phyloP scores from a whole-genome alignment of 2,329 filamentous ascomycete genomes.

The Akanthomyces uredinophilus region DNA sequence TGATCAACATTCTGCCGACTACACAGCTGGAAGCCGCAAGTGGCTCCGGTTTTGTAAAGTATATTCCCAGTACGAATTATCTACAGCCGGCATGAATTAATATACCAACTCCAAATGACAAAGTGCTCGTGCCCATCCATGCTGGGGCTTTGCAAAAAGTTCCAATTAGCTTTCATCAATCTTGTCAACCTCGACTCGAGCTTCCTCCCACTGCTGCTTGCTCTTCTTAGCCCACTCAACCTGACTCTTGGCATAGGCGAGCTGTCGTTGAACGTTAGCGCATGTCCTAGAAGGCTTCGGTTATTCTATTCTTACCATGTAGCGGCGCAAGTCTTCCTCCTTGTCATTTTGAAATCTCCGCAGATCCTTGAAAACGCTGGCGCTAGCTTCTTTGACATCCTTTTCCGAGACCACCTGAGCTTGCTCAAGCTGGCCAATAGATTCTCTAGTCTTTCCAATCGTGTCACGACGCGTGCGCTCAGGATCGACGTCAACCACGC shows the following conservation, averaged over 20 bases:
- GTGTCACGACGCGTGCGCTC: constrained; percentile 87
- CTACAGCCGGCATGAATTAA: not conserved
- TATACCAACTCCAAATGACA: constrained; percentile 12
- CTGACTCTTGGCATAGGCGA: constrained; percentile 87
- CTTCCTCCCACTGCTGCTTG: constrained; percentile 89
- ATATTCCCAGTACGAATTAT: not conserved
- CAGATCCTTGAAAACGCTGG: constrained; percentile 81
- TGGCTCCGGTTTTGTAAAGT: not conserved
- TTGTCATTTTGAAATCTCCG: constrained; percentile 93
- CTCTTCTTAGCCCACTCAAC: constrained; percentile 91
- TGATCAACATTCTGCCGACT: constrained; percentile 9
- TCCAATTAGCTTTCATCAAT: constrained; percentile 58
- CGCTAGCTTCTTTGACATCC: constrained; percentile 89
- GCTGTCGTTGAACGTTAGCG: constrained; percentile 44
- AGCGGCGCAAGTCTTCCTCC: constrained; percentile 85
- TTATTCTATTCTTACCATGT: constrained; percentile 69
- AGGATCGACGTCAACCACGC: constrained; percentile 92
- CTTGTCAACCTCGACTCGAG: constrained; percentile 79
- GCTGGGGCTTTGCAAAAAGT: not conserved
- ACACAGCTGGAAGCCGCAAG: not conserved
- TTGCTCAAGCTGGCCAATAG: constrained; percentile 79
- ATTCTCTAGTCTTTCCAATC: constrained; percentile 93
- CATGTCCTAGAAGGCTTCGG: not conserved
- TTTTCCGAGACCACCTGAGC: constrained; percentile 82
- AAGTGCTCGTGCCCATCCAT: not conserved